phyloP scores from a whole-genome alignment of 257 asterid genomes.

The Solanum ossicruentum region DNA sequence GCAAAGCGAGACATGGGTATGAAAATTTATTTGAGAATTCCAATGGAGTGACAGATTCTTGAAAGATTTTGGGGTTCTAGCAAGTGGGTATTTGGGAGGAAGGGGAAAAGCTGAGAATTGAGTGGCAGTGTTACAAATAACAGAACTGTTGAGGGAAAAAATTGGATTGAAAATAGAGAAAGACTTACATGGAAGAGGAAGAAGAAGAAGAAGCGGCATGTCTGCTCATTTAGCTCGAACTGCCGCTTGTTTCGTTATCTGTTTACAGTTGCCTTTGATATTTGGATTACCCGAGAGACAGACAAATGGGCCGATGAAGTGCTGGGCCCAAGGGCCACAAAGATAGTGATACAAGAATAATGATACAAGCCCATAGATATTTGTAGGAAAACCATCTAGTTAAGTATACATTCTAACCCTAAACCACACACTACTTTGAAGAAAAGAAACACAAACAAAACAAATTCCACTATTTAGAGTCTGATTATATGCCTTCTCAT shows the following conservation, averaged over 20 bases:
- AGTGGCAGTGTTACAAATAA: constrained; percentile 1
- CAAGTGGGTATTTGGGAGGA: background rate
- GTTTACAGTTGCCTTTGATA: background rate
- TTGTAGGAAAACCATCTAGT: background rate
- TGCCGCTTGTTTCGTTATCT: constrained; percentile 9
- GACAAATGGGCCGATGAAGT: background rate
- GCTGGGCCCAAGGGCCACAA: background rate
- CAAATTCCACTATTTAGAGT: no score
- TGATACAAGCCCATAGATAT: background rate
- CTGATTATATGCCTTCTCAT: no score
- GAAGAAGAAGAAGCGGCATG: constrained; percentile 42
- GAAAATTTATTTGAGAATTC: constrained; percentile 17
- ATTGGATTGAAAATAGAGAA: constrained; percentile 19
- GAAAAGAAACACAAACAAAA: no score
- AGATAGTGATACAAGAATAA: no score
- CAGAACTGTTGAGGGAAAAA: constrained; percentile 8
- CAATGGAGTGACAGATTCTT: constrained; percentile 11
- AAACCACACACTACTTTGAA: no score
- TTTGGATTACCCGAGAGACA: background rate
- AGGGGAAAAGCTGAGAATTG: background rate
- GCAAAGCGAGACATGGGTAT: constrained; percentile 33
- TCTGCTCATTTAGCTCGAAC: constrained; percentile 20
- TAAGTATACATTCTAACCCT: no score
- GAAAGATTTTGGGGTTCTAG: constrained; percentile 22
- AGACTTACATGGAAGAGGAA: constrained; percentile 24